phyloP scores from a whole-genome alignment of 495 filamentous ascomycete species.

The Penicillium goetzii region DNA sequence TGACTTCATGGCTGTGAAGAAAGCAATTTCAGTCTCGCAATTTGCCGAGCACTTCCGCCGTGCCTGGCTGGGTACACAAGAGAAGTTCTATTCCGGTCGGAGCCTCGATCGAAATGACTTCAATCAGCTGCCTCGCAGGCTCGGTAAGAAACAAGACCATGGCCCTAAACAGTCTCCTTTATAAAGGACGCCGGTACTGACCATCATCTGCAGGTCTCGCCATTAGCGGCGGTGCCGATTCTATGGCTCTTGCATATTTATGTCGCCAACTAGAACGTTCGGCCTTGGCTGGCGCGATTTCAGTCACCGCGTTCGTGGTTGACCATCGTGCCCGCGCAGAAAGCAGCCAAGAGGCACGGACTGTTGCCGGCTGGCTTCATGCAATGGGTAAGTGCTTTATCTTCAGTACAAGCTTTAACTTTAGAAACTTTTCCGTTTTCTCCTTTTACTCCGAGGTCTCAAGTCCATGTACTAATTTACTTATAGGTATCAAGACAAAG shows the following conservation, averaged over 20 bases:
- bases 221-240: slow-evolving; percentile 92
- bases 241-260: slow-evolving; percentile 89
- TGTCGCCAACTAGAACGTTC: slow-evolving; percentile 52
- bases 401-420: background rate
- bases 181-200: slow-evolving; percentile 7
- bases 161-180: slow-evolving; percentile 11
- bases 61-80: slow-evolving; percentile 49
- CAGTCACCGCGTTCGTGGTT: slow-evolving; percentile 70
- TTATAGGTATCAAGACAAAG: slow-evolving; percentile 52
- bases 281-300: slow-evolving; percentile 29
- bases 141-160: slow-evolving; percentile 17
- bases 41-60: slow-evolving; percentile 57
- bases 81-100: background rate
- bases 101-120: slow-evolving; percentile 14
- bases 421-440: background rate
- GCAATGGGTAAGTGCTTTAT: slow-evolving; percentile 39
- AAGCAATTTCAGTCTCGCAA: slow-evolving; percentile 53
- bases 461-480: slow-evolving; percentile 11
- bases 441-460: background rate
- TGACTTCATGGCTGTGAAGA: slow-evolving; percentile 20
- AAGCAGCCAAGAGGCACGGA: slow-evolving; percentile 67
- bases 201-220: slow-evolving; percentile 64
- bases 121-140: slow-evolving; percentile 14
- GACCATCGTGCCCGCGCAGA: slow-evolving; percentile 75
- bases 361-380: slow-evolving; percentile 58